Evolutionary conservation across 2,329 filamentous ascomycete species (phyloP).

Genomic region (Cladophialophora exuberans): DNA sequence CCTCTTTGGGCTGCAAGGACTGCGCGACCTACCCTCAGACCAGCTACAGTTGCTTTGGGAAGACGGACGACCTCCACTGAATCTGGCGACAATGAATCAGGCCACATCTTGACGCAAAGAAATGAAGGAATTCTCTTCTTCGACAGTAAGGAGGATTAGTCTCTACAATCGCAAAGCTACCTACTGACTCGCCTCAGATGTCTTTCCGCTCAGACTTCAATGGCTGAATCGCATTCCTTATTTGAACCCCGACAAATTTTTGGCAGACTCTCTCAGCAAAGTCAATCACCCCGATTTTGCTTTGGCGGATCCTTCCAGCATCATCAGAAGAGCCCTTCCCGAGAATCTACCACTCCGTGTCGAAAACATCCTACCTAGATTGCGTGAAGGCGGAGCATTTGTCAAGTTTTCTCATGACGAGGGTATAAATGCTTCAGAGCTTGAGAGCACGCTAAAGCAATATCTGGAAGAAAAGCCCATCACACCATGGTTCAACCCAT

Average conservation of each 20-base stretch:
- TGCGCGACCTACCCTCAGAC: constrained; percentile 18
- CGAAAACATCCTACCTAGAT: constrained; percentile 77
- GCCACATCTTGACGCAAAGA: constrained; percentile 75
- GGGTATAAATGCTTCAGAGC: constrained; percentile 52
- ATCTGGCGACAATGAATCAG: constrained; percentile 49
- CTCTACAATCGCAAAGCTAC: neutral
- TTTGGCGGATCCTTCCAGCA: constrained; percentile 58
- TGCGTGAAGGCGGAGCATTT: constrained; percentile 92
- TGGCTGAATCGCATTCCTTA: constrained; percentile 62
- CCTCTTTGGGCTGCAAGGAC: constrained; percentile 22
- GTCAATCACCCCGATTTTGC: constrained; percentile 56
- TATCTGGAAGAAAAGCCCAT: constrained; percentile 71
- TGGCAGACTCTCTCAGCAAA: constrained; percentile 55
- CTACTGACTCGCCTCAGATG: constrained; percentile 56
- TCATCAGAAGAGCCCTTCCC: constrained; percentile 66
- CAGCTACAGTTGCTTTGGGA: neutral
- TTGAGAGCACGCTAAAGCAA: constrained; percentile 64
- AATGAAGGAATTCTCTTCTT: constrained; percentile 89
- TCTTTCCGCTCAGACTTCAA: constrained; percentile 79
- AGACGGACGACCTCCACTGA: constrained; percentile 29
- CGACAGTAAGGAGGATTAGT: constrained; percentile 66
- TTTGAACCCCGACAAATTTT: constrained; percentile 46
- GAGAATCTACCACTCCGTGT: constrained; percentile 67
- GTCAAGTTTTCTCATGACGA: constrained; percentile 74
- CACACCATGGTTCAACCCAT: constrained; percentile 88